A percentile compares a stretch with the other conserved stretches of the same genome.
Evolutionary conservation across 2,329 filamentous ascomycete species (phyloP).

Genomic region (Drechslerella coelobrocha): DNA sequence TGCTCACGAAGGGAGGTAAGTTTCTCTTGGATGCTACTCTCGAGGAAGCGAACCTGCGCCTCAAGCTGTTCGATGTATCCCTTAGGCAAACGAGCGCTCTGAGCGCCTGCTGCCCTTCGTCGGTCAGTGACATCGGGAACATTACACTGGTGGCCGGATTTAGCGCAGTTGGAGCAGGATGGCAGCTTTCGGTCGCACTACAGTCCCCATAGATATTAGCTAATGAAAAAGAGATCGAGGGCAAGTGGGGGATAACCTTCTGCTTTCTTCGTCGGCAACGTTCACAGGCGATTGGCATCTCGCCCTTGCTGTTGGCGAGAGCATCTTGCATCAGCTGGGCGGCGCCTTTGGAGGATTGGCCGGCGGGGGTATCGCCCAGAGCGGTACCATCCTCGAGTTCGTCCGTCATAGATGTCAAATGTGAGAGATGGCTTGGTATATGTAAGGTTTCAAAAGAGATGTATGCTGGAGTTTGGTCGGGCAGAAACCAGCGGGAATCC

Average conservation of each 20-base stretch:
- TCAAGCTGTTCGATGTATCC: constrained; percentile 50
- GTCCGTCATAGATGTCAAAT: constrained; percentile 19
- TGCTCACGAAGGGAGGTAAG: constrained; percentile 42
- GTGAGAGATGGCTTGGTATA: background rate
- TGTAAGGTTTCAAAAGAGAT: constrained; percentile 11
- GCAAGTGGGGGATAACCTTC: constrained; percentile 19
- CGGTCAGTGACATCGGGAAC: constrained; percentile 50
- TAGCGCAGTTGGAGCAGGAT: constrained; percentile 50
- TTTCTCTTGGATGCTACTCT: constrained; percentile 50
- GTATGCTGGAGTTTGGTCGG: no score
- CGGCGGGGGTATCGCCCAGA: constrained; percentile 10
- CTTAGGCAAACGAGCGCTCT: constrained; percentile 45
- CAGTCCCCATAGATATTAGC: background rate
- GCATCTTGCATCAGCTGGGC: constrained; percentile 50
- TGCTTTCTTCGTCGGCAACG: constrained; percentile 49
- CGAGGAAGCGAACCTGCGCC: constrained; percentile 47
- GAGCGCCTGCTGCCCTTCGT: constrained; percentile 41
- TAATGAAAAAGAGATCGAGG: background rate
- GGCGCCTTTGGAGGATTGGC: constrained; percentile 27
- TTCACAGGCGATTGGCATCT: constrained; percentile 51
- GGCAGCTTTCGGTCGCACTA: constrained; percentile 48
- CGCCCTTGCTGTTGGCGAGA: constrained; percentile 47
- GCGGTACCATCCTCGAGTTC: constrained; percentile 26
- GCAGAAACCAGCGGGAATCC: background rate
- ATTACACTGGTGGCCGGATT: constrained; percentile 50